These are phyloP conservation scores for Astrocystis sublimbata DNA, from an alignment of 495 filamentous ascomycete species.

Conservation along the genomic window DNA sequence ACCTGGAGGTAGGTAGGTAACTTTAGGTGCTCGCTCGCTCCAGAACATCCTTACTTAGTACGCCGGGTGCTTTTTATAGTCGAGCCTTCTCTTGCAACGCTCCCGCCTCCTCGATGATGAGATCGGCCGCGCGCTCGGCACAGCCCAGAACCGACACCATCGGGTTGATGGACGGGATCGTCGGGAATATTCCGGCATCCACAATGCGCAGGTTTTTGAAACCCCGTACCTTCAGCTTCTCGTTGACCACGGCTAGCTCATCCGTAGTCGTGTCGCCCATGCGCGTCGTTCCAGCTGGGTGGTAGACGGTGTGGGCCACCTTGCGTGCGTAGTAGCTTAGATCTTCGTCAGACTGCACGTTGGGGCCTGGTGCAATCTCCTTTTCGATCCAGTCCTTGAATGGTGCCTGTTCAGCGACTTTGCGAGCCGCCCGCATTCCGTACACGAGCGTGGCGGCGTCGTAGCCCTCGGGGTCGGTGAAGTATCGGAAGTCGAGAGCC, in stretches of 20 bases:
- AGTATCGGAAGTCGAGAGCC: slow-evolving; percentile 83
- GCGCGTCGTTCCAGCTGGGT: slow-evolving; percentile 83
- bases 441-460: slow-evolving; percentile 79
- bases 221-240: slow-evolving; percentile 55
- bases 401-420: slow-evolving; percentile 67
- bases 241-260: slow-evolving; percentile 61
- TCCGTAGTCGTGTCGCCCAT: slow-evolving; percentile 72
- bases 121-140: slow-evolving; percentile 63
- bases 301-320: slow-evolving; percentile 82
- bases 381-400: slow-evolving; percentile 79
- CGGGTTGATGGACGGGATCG: slow-evolving; percentile 60
- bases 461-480: slow-evolving; percentile 81
- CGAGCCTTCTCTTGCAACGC: slow-evolving; percentile 25
- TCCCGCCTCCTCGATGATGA: slow-evolving; percentile 51
- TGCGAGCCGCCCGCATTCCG: slow-evolving; percentile 70
- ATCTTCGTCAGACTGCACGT: slow-evolving; percentile 66
- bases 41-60: not conserved
- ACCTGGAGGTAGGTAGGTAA: too few relatives aligned
- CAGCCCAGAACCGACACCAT: slow-evolving; percentile 66
- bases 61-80: slow-evolving; percentile 24
- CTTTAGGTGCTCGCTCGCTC: too few relatives aligned
- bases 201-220: slow-evolving; percentile 57
- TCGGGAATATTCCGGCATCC: slow-evolving; percentile 63
- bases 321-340: slow-evolving; percentile 72
- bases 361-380: slow-evolving; percentile 75